Evolutionary conservation across 75 land plant species (phyloP), one percentile per base, ranked within the genome.

Genomic region (Pinus tabuliformis): DNA sequence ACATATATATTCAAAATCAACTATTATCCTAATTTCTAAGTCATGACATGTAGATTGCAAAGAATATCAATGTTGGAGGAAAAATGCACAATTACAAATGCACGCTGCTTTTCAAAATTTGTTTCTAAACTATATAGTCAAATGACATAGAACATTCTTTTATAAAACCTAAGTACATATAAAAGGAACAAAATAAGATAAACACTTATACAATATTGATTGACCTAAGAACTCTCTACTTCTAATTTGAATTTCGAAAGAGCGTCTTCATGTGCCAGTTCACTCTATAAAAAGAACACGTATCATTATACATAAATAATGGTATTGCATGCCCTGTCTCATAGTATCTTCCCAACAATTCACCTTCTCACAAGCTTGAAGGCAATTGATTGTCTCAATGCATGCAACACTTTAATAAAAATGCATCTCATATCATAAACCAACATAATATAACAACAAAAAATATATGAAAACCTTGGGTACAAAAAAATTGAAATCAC

Each of bases 151-250:
- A 33, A 28, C 5, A 7, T n/a, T 18, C 5, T 64, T 33, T 63
- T 64, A 20, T 30, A 64, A 64, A 64, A 16, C 18, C 39, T 14
- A 18, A 45, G 16, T 33, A 64, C 17, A 33, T 63, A 63, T 18
- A 39, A 37, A 42, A 68, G 3, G 39, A 39, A 39, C 9, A 9
- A 20, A 39, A 68, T 30, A 37, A 20, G 11, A 52, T 3, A 36
- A 68, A 18, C 6, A 20, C 20, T 68, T 68, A 17, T 26, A 17
- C n/a, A 68, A 68, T 39, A 7, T 39, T 18, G 71, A 39, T 39
- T 9, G 72, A 91, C 93, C 86, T 89, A 89, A 9, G 91, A 89
- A 65, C 89, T 91, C 45, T 86, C 72, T 14, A 91, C 80, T 85
- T 91, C 85, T 11, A 91, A 78, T 76, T 86, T 89, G 74, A 91